Conservation (phyloP, 2,329 filamentous ascomycete genomes). For the Leptographium galeiforme region DNA sequence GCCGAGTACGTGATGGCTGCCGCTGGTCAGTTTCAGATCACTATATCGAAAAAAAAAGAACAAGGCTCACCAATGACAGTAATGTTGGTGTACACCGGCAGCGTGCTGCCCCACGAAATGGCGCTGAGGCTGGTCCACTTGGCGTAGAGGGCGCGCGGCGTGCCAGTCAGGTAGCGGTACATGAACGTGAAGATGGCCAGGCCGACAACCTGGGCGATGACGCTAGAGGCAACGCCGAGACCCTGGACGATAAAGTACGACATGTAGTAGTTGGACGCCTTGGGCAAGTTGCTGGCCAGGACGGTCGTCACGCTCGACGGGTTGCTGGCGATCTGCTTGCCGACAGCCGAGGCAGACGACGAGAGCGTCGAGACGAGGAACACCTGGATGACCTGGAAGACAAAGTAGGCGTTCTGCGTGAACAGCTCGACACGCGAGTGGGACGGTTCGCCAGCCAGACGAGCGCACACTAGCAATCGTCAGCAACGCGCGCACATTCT, state of each 20-base stretch:
- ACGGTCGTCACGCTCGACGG: slow-evolving; percentile 49
- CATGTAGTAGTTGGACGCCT: slow-evolving; percentile 86
- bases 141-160: slow-evolving; percentile 66
- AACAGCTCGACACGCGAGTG: slow-evolving; percentile 71
- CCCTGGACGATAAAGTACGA: slow-evolving; percentile 93
- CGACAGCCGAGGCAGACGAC: slow-evolving; percentile 63
- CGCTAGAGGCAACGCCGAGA: slow-evolving; percentile 60
- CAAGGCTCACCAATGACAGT: slow-evolving; percentile 55
- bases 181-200: slow-evolving; percentile 62
- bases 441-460: slow-evolving; percentile 67
- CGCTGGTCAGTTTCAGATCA: slow-evolving; percentile 9
- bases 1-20: slow-evolving; percentile 64
- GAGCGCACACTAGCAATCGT: slow-evolving; percentile 51
- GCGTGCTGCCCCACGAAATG: slow-evolving; percentile 71
- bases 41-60: neutral
- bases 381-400: slow-evolving; percentile 75
- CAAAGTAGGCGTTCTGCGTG: slow-evolving; percentile 84
- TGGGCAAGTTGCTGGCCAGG: slow-evolving; percentile 63
- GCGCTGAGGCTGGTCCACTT: slow-evolving; percentile 63
- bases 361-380: slow-evolving; percentile 74
- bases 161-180: slow-evolving; percentile 61
- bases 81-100: slow-evolving; percentile 72
- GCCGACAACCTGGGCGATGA: slow-evolving; percentile 58
- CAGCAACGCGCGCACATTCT: no score
- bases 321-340: slow-evolving; percentile 46